These are phyloP conservation scores for Kurtzmaniella fragi DNA, from an alignment of 805 yeast species.

Conservation along the genomic window DNA sequence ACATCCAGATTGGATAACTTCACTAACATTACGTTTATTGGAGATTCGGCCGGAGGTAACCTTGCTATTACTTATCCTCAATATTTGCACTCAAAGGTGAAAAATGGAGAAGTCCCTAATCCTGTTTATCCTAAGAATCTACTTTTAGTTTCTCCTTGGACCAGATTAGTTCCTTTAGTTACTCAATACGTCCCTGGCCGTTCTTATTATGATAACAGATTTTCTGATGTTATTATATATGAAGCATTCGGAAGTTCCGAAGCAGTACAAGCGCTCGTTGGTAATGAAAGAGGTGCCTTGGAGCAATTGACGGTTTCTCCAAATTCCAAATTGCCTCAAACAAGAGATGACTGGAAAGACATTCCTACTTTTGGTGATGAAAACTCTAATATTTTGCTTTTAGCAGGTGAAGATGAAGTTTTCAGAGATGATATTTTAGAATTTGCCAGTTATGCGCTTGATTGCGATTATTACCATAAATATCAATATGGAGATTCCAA, in stretches of 20 bases:
- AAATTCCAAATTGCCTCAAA: constrained; percentile 17
- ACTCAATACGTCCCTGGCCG: constrained; percentile 21
- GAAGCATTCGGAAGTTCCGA: constrained; percentile 8
- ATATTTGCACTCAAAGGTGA: constrained; percentile 13
- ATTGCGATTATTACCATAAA: constrained; percentile 18
- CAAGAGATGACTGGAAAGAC: constrained; percentile 25
- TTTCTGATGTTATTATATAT: constrained; percentile 16
- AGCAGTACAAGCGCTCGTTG: no score
- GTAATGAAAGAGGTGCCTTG: no score
- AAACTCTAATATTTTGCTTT: constrained; percentile 22
- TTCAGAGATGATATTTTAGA: constrained; percentile 36
- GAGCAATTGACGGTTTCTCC: constrained; percentile 26
- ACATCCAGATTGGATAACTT: constrained; percentile 14
- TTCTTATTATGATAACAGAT: constrained; percentile 27
- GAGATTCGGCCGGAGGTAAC: constrained; percentile 43
- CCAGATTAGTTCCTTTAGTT: constrained; percentile 19
- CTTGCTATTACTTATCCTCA: constrained; percentile 27
- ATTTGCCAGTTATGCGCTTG: constrained; percentile 29
- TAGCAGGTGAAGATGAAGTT: constrained; percentile 39
- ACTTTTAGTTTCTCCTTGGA: constrained; percentile 36
- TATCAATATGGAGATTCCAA: constrained; percentile 20
- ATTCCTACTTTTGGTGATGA: constrained; percentile 27
- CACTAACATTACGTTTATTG: constrained; percentile 30
- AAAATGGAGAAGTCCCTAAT: constrained; percentile 4
- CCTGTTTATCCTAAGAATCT: constrained; percentile 21